Evolutionary conservation across 140 eudicot genomes (phyloP), one percentile per base, ranked within the genome.

Genomic region (Stevia rebaudiana): DNA sequence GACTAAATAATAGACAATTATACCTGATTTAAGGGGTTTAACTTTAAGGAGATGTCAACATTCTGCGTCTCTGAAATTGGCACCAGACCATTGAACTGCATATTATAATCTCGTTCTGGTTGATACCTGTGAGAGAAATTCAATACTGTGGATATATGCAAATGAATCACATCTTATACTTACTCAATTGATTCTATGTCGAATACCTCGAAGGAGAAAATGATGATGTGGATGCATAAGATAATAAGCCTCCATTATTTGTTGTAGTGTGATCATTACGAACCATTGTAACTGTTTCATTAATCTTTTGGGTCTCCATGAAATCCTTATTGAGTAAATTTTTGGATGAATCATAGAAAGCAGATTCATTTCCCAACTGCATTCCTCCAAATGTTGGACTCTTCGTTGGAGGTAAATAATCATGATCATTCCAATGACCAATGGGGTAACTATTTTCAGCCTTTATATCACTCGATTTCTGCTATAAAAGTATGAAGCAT

Each of bases 11-110:
- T 47, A 35, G 59, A 35, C 2, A 15, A 11, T 21, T 4, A 48
- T 76, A 90, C 97, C 94, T 84, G 87, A 67, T 84, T 86, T 68
- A 62, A 46, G 61, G 74, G 74, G 72, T n/a, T n/a, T n/a, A n/a
- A n/a, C n/a, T 36, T 74, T 28, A 11, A 30, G 3, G 10, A 19
- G 61, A 66, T 74, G 43, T 19, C 25, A 52, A 70, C 40, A 69
- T 82, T 75, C 28, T 81, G 73, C 66, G 67, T 59, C n/a, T 82
- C 95, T 52, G 84, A 77, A 68, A 81, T 50, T 55, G 86, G 60
- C 80, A 84, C 73, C 64, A 77, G 52, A 62, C 76, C 82, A 59
- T 76, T 76, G 11, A 82, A 52, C 51, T 61, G 85, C 3, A 76
- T 67, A 66, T 79, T 78, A 62, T 63, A 69, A 49, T 83, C 79